Evolutionary conservation across 441 rosid genomes (phyloP).

Genomic region (Bocquillonia castaneifolia): DNA sequence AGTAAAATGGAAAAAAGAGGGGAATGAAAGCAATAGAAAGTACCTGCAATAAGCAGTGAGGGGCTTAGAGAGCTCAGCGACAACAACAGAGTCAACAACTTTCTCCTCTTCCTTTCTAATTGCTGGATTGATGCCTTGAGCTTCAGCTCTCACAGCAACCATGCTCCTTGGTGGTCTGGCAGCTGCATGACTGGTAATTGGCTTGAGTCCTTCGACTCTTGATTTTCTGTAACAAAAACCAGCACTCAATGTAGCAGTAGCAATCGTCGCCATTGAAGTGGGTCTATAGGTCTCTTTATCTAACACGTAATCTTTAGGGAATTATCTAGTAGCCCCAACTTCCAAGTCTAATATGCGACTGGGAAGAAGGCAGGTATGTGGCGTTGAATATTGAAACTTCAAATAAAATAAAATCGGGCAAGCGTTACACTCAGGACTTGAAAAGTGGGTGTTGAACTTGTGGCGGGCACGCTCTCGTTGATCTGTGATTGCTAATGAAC

Average conservation of each 20-base stretch:
- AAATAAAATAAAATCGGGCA: no score
- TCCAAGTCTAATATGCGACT: no score
- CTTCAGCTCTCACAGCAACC: slow-evolving; percentile 63
- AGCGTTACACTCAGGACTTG: not conserved
- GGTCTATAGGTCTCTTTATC: not conserved
- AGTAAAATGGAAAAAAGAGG: not conserved
- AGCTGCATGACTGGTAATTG: slow-evolving; percentile 3
- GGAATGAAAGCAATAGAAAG: not conserved
- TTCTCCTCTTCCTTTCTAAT: slow-evolving; percentile 79
- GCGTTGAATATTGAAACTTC: not conserved
- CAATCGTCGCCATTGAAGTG: slow-evolving; percentile 37
- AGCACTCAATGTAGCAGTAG: slow-evolving; percentile 20
- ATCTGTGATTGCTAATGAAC: not conserved
- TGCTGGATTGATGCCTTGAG: slow-evolving; percentile 56
- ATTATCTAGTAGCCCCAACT: no score
- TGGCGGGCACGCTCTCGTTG: slow-evolving; percentile 37
- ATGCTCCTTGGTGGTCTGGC: slow-evolving; percentile 32
- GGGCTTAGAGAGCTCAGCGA: slow-evolving; percentile 70
- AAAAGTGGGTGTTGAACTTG: slow-evolving; percentile 27
- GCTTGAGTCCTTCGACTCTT: slow-evolving; percentile 22
- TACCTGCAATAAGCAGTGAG: slow-evolving; percentile 92
- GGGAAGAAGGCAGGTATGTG: not conserved
- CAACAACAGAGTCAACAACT: slow-evolving; percentile 70
- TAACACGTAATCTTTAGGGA: not conserved
- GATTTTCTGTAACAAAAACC: slow-evolving; percentile 33